These are phyloP conservation scores for Clavispora carvajalis DNA, from an alignment of 805 yeast genomes.

Conservation along the genomic window DNA sequence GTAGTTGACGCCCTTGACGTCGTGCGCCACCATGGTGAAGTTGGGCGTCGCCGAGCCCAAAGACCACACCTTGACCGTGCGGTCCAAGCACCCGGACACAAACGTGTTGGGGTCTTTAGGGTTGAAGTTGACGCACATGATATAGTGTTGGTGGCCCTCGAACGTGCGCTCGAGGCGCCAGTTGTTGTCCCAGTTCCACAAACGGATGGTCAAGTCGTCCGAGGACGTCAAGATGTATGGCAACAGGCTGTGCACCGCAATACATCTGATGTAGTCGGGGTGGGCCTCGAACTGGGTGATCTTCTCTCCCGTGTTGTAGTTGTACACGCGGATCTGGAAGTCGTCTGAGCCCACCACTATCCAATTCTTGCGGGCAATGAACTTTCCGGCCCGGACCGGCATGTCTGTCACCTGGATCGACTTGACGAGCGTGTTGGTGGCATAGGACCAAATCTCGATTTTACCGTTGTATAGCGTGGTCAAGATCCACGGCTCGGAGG, in stretches of 20 bases:
- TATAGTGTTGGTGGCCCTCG: constrained; percentile 94
- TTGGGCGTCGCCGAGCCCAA: constrained; percentile 83
- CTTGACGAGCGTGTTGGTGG: constrained; percentile 76
- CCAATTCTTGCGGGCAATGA: constrained; percentile 96
- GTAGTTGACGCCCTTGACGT: constrained; percentile 87
- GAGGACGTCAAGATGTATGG: constrained; percentile 85
- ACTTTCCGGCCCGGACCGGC: constrained; percentile 93
- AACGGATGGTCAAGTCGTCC: constrained; percentile 85
- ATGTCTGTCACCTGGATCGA: constrained; percentile 92
- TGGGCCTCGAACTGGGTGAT: constrained; percentile 96
- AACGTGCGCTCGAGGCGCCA: constrained; percentile 89
- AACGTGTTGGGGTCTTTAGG: constrained; percentile 97
- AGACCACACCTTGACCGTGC: constrained; percentile 96
- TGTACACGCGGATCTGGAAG: constrained; percentile 87
- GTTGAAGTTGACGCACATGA: constrained; percentile 90
- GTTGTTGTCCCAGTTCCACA: constrained; percentile 96
- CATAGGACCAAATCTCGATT: constrained; percentile 92
- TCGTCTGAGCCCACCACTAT: constrained; percentile 94
- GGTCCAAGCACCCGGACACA: constrained; percentile 95
- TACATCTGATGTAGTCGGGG: constrained; percentile 90
- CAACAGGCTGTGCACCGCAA: constrained; percentile 91
- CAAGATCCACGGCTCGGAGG: constrained; percentile 94
- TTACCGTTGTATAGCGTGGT: constrained; percentile 87
- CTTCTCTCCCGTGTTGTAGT: constrained; percentile 93
- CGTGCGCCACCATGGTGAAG: constrained; percentile 88